Evolutionary conservation across 495 filamentous ascomycete species (phyloP).

Genomic region (Neurospora sp.): DNA sequence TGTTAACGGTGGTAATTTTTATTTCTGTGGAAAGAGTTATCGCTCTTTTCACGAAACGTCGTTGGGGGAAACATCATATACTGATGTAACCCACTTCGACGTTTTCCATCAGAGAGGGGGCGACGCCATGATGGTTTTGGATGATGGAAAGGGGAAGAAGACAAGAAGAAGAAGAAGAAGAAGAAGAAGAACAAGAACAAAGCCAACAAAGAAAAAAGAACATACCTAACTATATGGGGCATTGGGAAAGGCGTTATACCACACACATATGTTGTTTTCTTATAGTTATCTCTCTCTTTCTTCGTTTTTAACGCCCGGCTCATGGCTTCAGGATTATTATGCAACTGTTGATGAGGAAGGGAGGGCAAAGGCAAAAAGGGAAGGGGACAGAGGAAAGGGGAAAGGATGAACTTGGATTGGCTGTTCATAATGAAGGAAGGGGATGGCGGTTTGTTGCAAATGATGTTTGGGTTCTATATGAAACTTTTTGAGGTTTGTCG

Average conservation of each 20-base stretch:
- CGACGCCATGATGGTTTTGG: background rate
- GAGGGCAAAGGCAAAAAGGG: background rate
- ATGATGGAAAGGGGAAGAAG: background rate
- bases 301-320: background rate
- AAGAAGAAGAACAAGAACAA: background rate
- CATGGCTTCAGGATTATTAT: background rate
- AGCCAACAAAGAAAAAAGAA: background rate
- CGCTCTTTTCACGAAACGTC: background rate
- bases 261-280: background rate
- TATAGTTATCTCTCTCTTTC: background rate
- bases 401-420: background rate
- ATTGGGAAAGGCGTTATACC: background rate
- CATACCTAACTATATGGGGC: background rate
- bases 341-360: background rate
- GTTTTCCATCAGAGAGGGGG: background rate
- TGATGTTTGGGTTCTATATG: background rate
- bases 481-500: background rate
- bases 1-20: background rate
- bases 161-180: no score
- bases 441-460: background rate
- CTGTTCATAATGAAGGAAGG: background rate
- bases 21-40: background rate
- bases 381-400: background rate
- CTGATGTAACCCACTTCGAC: background rate
- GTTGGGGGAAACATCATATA: background rate